Percentiles rank a stretch among this genome's conserved stretches.
Evolutionary conservation across 1,139 yeast genomes (phyloP).

Genomic region (Nakaseomyces kungkrabaensis): DNA sequence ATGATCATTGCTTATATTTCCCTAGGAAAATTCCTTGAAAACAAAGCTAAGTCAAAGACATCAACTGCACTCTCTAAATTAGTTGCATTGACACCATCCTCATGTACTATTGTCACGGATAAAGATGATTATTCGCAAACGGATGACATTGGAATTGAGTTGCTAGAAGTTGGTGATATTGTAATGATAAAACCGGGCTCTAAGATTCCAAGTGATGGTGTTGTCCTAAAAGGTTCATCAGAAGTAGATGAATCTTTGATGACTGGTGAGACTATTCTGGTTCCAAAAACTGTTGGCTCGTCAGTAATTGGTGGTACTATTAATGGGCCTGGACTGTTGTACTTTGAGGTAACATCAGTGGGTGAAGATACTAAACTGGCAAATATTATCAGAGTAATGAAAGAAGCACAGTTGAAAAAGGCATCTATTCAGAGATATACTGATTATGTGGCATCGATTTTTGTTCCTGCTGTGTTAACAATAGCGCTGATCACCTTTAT

Average conservation of each 20-base stretch:
- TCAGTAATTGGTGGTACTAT: conserved; percentile 81
- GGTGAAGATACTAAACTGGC: conserved; percentile 83
- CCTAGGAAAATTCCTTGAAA: conserved; percentile 84
- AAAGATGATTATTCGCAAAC: conserved; percentile 16
- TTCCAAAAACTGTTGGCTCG: conserved; percentile 51
- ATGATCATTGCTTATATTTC: conserved; percentile 80
- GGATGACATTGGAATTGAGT: conserved; percentile 50
- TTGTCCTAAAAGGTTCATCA: conserved; percentile 62
- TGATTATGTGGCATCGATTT: conserved; percentile 73
- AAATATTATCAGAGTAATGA: conserved; percentile 76
- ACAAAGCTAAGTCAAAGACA: conserved; percentile 88
- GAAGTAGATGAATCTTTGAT: conserved; percentile 81
- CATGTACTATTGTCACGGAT: conserved; percentile 48
- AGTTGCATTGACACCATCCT: conserved; percentile 70
- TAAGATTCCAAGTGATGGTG: conserved; percentile 87
- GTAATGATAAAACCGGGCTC: conserved; percentile 78
- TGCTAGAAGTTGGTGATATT: conserved; percentile 67
- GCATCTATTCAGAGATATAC: conserved; percentile 91
- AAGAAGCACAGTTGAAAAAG: conserved; percentile 76
- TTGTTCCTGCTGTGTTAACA: conserved; percentile 66
- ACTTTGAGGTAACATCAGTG: conserved; percentile 54
- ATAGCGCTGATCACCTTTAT: conserved; percentile 57
- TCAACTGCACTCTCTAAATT: conserved; percentile 78
- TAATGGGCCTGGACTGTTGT: conserved; percentile 68
- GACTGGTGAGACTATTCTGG: conserved; percentile 84